Evolutionary conservation across 129 eudicot species (phyloP).

Genomic region (Saposhnikovia divaricata): DNA sequence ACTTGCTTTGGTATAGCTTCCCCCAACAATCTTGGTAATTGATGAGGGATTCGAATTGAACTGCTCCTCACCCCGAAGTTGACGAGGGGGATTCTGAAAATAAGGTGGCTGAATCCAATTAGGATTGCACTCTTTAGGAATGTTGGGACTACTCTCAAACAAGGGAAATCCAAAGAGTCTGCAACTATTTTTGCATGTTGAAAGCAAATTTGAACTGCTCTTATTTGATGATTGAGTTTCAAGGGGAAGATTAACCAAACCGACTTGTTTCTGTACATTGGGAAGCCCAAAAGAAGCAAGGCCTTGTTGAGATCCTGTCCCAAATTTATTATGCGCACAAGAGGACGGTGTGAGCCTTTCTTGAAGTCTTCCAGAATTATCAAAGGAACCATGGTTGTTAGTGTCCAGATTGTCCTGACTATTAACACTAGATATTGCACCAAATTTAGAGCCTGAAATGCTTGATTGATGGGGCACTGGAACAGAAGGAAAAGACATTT

Average conservation of each 20-base stretch:
- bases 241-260: slow-evolving; percentile 2
- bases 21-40: slow-evolving; percentile 31
- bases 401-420: slow-evolving; percentile 15
- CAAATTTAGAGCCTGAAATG: slow-evolving; percentile 19
- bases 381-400: slow-evolving; percentile 13
- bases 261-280: slow-evolving; percentile 14
- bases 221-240: slow-evolving; percentile 13
- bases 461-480: slow-evolving; percentile 38
- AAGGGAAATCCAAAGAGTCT: slow-evolving; percentile 69
- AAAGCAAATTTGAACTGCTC: slow-evolving; percentile 24
- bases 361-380: slow-evolving; percentile 3
- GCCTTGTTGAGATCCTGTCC: slow-evolving; percentile 12
- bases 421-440: slow-evolving; percentile 18
- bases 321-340: slow-evolving; percentile 1
- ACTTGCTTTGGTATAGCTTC: slow-evolving; percentile 44
- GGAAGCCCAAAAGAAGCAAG: background rate
- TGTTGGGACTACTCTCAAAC: slow-evolving; percentile 39
- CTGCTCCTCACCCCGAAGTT: slow-evolving; percentile 30
- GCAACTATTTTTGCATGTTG: slow-evolving; percentile 42
- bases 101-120: slow-evolving; percentile 9
- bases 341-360: slow-evolving; percentile 9
- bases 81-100: slow-evolving; percentile 14
- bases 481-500: slow-evolving; percentile 43
- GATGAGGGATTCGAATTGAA: slow-evolving; percentile 26
- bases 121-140: slow-evolving; percentile 9